These are phyloP conservation scores for Leccinellum luteum DNA, from an alignment of 768 basidiomycete genomes.

Conservation along the genomic window DNA sequence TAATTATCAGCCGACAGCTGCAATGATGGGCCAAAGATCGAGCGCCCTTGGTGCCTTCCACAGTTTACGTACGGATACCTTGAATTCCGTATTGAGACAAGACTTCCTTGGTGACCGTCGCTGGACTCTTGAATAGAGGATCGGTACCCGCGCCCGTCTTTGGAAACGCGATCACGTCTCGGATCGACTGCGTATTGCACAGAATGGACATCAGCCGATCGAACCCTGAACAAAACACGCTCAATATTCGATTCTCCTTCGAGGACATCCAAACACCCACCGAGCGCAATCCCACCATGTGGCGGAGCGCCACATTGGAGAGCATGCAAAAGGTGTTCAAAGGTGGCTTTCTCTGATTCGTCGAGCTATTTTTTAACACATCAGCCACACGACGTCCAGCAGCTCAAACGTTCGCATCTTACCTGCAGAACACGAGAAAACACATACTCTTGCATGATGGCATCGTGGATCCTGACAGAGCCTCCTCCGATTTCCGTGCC, in stretches of 20 bases:
- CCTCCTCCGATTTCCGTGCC: constrained; percentile 94
- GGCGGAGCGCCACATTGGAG: constrained; percentile 90
- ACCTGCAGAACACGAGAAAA: constrained; percentile 78
- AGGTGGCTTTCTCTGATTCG: constrained; percentile 69
- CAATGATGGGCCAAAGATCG: constrained; percentile 1
- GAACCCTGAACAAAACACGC: constrained; percentile 57
- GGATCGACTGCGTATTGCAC: constrained; percentile 81
- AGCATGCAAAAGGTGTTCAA: constrained; percentile 83
- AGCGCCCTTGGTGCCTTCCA: neutral
- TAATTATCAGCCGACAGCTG: neutral
- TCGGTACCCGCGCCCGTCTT: constrained; percentile 85
- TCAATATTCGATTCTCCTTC: constrained; percentile 2
- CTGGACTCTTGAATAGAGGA: constrained; percentile 86
- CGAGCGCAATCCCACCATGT: constrained; percentile 92
- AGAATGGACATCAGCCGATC: constrained; percentile 92
- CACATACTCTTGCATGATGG: constrained; percentile 80
- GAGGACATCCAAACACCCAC: constrained; percentile 39
- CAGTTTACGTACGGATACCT: constrained; percentile 21
- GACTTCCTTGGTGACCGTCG: constrained; percentile 48
- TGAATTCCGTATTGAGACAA: constrained; percentile 66
- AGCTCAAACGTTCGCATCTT: constrained; percentile 17
- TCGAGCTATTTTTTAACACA: constrained; percentile 51
- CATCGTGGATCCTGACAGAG: constrained; percentile 90
- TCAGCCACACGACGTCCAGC: constrained; percentile 12
- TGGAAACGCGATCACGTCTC: constrained; percentile 96